These are phyloP conservation scores for Trichophyton verrucosum DNA, from an alignment of 2,329 filamentous ascomycete genomes.

Conservation along the genomic window DNA sequence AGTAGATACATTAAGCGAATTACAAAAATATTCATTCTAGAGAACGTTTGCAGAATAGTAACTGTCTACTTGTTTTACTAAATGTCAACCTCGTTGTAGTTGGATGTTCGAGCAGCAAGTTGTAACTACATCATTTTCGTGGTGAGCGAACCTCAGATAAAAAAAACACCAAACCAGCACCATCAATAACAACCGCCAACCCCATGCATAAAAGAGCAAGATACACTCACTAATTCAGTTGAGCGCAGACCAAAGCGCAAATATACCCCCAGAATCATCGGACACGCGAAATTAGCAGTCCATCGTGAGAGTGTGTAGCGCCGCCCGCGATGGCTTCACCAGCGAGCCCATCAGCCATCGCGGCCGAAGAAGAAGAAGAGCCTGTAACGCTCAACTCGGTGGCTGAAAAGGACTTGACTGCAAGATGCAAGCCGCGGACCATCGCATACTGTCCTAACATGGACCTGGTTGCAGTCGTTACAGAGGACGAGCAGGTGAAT, in stretches of 20 bases:
- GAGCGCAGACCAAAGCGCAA: background rate
- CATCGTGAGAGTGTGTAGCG: background rate
- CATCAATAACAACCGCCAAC: background rate
- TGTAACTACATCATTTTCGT: too few relatives aligned
- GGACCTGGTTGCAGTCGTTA: conserved; percentile 64
- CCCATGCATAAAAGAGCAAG: background rate
- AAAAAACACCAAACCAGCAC: background rate
- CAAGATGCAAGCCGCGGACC: conserved; percentile 35
- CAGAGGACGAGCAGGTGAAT: conserved; percentile 54
- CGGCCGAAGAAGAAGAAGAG: background rate
- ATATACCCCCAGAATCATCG: background rate
- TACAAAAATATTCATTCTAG: background rate
- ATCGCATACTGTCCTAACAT: conserved; percentile 71
- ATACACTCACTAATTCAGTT: background rate
- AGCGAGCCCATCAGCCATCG: background rate
- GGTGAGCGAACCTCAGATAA: background rate
- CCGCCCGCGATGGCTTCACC: background rate
- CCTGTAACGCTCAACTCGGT: conserved; percentile 22
- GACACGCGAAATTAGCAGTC: background rate
- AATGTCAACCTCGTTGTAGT: too few relatives aligned
- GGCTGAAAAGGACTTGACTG: conserved; percentile 29
- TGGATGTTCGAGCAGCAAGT: too few relatives aligned
- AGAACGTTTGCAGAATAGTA: too few relatives aligned
- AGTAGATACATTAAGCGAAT: background rate
- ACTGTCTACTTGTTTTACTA: too few relatives aligned